These are phyloP conservation scores for Sporothrix curviconia DNA, from an alignment of 2,329 filamentous ascomycete genomes.

Conservation along the genomic window DNA sequence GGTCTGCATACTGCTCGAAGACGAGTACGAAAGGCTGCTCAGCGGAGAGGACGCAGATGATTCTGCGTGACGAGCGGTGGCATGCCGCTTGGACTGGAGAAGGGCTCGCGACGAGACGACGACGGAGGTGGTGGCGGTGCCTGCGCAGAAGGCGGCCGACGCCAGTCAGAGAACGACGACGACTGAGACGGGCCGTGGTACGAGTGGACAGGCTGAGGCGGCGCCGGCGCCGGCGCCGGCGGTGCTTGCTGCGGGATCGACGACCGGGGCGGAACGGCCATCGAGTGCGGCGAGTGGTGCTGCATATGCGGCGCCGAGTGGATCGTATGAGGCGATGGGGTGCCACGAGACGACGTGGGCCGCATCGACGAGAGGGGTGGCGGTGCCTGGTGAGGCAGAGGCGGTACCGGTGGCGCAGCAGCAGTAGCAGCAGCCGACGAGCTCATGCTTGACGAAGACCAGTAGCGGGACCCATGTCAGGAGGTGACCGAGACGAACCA, in stretches of 20 bases:
- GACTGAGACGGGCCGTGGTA: slow-evolving; percentile 13
- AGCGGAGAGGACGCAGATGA: slow-evolving; percentile 19
- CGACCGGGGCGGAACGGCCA: neutral
- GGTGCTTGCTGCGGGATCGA: neutral
- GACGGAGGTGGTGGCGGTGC: neutral
- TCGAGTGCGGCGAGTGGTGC: slow-evolving; percentile 12
- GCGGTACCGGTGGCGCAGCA: slow-evolving; percentile 16
- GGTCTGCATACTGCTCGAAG: slow-evolving; percentile 15
- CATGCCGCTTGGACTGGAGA: slow-evolving; percentile 9
- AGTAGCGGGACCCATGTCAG: slow-evolving; percentile 12
- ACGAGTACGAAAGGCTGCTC: neutral
- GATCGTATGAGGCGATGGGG: slow-evolving; percentile 7
- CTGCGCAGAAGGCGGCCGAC: slow-evolving; percentile 4
- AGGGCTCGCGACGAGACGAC: slow-evolving; percentile 13
- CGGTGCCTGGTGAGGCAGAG: slow-evolving; percentile 13
- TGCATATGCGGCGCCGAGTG: slow-evolving; percentile 6
- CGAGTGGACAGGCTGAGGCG: slow-evolving; percentile 4
- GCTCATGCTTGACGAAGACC: slow-evolving; percentile 5
- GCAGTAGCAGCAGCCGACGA: neutral
- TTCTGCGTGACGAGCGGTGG: slow-evolving; percentile 16
- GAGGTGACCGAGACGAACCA: slow-evolving; percentile 14
- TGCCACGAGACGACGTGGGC: slow-evolving; percentile 11
- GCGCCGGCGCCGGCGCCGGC: neutral
- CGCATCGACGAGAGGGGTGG: slow-evolving; percentile 16
- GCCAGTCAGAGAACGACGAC: slow-evolving; percentile 16